Conservation (phyloP, 306 rosid species). For the Acacia confusa region DNA sequence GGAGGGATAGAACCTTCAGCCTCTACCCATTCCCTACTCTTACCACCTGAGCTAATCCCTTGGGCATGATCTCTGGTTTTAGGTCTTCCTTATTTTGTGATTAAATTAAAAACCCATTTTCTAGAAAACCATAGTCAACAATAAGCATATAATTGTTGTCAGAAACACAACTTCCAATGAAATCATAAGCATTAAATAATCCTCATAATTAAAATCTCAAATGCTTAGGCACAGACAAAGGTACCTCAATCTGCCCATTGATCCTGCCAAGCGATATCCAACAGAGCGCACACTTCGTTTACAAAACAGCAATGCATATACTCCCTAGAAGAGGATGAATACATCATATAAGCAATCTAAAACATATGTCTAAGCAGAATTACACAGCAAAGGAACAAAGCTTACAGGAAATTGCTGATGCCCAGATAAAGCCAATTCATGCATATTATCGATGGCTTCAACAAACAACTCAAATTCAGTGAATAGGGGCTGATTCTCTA, state of each 20-base stretch:
- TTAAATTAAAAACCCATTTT: conserved; percentile 12
- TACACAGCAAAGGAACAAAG: conserved; percentile 17
- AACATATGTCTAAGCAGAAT: conserved; percentile 23
- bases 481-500: conserved; percentile 73
- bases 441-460: conserved; percentile 83
- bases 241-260: conserved; percentile 91
- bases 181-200: conserved; percentile 26
- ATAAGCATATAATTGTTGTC: background rate
- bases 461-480: conserved; percentile 87
- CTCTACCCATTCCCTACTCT: background rate
- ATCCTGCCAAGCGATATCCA: conserved; percentile 87
- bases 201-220: conserved; percentile 29
- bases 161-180: conserved; percentile 10
- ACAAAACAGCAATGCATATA: conserved; percentile 87
- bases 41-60: background rate
- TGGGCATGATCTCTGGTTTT: conserved; percentile 1
- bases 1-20: background rate
- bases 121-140: background rate
- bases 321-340: conserved; percentile 64
- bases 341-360: conserved; percentile 26
- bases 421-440: conserved; percentile 87
- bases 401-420: conserved; percentile 93
- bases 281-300: conserved; percentile 90
- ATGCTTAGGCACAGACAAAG: conserved; percentile 18
- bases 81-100: conserved; percentile 5